A percentile compares a stretch with the other conserved stretches of the same genome.
Conservation (phyloP, 1,284 basidiomycete genomes). For the Puccinia hordei region DNA sequence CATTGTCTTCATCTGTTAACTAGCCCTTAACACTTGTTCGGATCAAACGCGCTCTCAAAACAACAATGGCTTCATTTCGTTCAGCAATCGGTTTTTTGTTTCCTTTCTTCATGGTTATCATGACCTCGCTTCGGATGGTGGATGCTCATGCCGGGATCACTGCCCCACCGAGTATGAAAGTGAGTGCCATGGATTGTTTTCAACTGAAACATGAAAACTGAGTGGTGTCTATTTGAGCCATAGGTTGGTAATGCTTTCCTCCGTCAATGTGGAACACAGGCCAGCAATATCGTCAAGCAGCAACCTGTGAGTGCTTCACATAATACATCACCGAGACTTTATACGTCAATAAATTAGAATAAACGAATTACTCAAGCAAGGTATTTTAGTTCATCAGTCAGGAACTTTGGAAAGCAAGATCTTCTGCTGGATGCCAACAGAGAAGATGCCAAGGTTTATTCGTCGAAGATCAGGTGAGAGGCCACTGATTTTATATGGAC, state of each 20-base stretch:
- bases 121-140: background rate
- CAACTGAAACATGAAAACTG: background rate
- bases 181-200: background rate
- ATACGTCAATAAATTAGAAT: too few relatives aligned
- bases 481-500: background rate
- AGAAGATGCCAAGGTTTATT: conserved; percentile 20
- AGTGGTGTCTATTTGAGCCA: background rate
- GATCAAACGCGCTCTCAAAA: background rate
- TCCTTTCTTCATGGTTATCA: background rate
- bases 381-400: conserved; percentile 9
- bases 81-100: background rate
- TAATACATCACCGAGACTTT: background rate
- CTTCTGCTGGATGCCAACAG: background rate
- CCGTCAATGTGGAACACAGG: background rate
- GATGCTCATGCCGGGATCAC: conserved; percentile 24
- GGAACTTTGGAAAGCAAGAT: conserved; percentile 8
- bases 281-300: background rate
- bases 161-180: background rate
- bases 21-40: background rate
- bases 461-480: conserved; percentile 13
- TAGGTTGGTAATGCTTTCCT: background rate
- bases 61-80: background rate
- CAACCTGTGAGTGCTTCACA: background rate
- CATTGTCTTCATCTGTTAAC: background rate
- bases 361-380: background rate